Base-by-base conservation (phyloP, 352 stramenopile genomes). In the Pythium folliculosum region DNA sequence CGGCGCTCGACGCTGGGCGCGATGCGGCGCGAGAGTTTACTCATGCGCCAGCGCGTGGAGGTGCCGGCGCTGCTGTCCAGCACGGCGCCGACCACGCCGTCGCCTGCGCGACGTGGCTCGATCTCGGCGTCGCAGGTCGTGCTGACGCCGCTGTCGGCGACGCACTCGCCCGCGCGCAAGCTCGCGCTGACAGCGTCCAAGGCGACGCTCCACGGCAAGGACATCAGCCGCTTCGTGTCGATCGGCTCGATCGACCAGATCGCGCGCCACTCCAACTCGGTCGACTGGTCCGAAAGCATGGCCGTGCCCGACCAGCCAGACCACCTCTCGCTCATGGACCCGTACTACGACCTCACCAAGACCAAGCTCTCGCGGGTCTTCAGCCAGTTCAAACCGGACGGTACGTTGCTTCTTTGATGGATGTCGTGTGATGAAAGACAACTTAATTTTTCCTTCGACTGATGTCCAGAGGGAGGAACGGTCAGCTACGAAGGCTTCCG, bases 291-390 rank as follows among this genome's bases (percentile, higher is more conserved):
- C n/a, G 85, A 91, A 23, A 71, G 63, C n/a, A 75, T 75, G 7
- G 69, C 75, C 13, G 65, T 77, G 6, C 69, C 73, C 14, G 78
- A 90, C 4, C 77, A 88, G 61, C 67, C 77, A 22, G 77, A 84
- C 60, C 72, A 81, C 37, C 45, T 82, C 23, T 86, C 85, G 55
- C 74, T 95, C 17, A 89, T 92, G 82, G 87, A 95, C 30, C 85
- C 87, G 43, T 91, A 92, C 68, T 94, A 93, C 56, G 87, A 95
- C 48, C 83, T 95, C 55, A 95, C 84, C 19, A 88, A 75, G 9
- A 77, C 75, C 56, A 91, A 89, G 53, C 74, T 93, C 32, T 77
- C 72, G 8, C 86, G 88, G 35, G 74, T 93, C 54, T 93, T 93
- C 53, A 80, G 76, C 23, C 69, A 80, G 23, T 92, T 92, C 57